Conservation (phyloP, 164 flowering plant species). For the Kingdonia uniflora region DNA sequence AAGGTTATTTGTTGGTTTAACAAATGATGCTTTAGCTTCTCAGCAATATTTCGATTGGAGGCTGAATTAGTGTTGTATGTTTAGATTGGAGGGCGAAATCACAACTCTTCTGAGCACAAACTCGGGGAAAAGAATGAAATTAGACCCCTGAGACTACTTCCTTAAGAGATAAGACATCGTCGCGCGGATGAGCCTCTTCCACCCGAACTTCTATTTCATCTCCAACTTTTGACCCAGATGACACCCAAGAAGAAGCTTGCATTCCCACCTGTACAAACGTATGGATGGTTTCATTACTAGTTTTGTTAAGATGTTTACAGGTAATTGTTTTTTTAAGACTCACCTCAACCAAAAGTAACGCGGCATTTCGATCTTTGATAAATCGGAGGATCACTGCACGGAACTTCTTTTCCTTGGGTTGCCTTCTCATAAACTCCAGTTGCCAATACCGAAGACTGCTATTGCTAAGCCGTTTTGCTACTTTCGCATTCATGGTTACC, state of each 20-base stretch:
- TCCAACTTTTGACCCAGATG: conserved; percentile 63
- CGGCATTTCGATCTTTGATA: conserved; percentile 76
- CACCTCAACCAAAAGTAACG: conserved; percentile 73
- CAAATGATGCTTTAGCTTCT: too few relatives aligned
- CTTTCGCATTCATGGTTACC: conserved; percentile 43
- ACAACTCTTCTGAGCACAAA: too few relatives aligned
- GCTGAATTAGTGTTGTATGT: too few relatives aligned
- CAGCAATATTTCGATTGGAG: too few relatives aligned
- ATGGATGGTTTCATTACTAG: neutral
- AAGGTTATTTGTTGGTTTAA: too few relatives aligned
- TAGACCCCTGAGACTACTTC: conserved; percentile 24
- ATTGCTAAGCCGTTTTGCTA: conserved; percentile 43
- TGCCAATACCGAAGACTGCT: conserved; percentile 90
- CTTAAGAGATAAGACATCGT: conserved; percentile 55
- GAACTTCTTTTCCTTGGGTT: conserved; percentile 56
- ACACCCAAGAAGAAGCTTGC: conserved; percentile 76
- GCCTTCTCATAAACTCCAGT: conserved; percentile 70
- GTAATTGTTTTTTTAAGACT: neutral
- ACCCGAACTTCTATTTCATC: conserved; percentile 74
- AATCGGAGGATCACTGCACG: conserved; percentile 77
- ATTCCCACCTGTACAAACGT: conserved; percentile 56
- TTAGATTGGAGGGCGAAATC: too few relatives aligned
- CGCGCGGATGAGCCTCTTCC: conserved; percentile 89
- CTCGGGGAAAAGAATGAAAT: too few relatives aligned
- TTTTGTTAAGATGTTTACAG: neutral